phyloP scores from a whole-genome alignment of 257 asterid species.

The Forsythia suspensa region DNA sequence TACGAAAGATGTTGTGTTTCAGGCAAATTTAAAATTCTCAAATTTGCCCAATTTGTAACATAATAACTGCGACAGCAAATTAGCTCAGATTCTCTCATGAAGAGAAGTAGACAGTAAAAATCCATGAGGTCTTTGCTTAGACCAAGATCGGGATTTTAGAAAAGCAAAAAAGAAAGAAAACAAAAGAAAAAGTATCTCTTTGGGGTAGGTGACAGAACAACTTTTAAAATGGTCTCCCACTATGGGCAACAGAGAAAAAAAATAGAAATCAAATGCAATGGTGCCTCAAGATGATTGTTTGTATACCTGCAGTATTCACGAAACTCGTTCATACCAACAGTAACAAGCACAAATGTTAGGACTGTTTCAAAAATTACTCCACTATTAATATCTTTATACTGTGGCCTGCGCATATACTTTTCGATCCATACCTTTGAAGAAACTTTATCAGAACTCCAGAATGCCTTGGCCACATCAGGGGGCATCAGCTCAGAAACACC shows the following conservation, averaged over 20 bases:
- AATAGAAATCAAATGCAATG: not conserved
- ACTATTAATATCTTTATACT: not conserved
- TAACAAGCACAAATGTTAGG: slow-evolving; percentile 1
- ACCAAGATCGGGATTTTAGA: slow-evolving; percentile 3
- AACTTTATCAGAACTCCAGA: slow-evolving; percentile 68
- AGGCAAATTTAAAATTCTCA: not conserved
- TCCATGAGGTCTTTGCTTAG: not conserved
- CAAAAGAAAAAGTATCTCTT: not conserved
- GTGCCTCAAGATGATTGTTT: not conserved
- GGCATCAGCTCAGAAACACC: slow-evolving; percentile 90
- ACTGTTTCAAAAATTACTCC: not conserved
- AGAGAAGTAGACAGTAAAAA: not conserved
- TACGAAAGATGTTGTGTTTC: not conserved
- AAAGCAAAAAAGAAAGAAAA: not conserved
- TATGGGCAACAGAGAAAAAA: slow-evolving; percentile 2
- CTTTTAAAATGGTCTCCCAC: not conserved
- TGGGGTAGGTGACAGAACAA: not conserved
- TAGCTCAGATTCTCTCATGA: not conserved
- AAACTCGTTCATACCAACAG: not conserved
- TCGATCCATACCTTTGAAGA: slow-evolving; percentile 64
- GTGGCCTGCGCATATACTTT: slow-evolving; percentile 7
- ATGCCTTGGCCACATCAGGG: slow-evolving; percentile 88
- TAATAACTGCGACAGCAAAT: not conserved
- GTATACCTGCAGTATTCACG: not conserved
- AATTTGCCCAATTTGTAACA: not conserved